Conservation (phyloP, 768 basidiomycete genomes). For the Hypsizygus marmoreus region DNA sequence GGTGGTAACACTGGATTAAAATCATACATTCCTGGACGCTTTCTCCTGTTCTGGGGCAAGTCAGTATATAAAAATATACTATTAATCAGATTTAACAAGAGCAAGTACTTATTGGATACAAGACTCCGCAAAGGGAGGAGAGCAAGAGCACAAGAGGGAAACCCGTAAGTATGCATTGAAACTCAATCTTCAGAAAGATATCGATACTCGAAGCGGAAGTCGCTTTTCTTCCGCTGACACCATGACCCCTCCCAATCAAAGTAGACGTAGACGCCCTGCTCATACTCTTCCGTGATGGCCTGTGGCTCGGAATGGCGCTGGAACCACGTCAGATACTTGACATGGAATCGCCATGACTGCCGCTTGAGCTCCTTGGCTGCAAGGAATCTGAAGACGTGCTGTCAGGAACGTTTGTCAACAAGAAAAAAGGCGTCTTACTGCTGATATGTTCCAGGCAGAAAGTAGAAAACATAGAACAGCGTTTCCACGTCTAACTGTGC, state of each 20-base stretch:
- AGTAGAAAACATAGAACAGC: conserved; percentile 98
- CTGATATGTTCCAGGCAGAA: conserved; percentile 95
- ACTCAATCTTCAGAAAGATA: conserved; percentile 87
- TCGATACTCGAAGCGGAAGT: conserved; percentile 96
- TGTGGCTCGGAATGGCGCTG: conserved; percentile 97
- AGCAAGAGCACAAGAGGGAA: conserved; percentile 5
- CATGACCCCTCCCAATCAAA: conserved; percentile 99
- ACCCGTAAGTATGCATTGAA: background rate
- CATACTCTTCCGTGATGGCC: conserved; percentile 98
- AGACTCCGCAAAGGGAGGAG: conserved; percentile 5
- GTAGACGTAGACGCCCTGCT: conserved; percentile 99
- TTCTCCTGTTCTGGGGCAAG: conserved; percentile 15
- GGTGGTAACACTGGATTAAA: conserved; percentile 80
- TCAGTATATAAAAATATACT: conserved; percentile 18
- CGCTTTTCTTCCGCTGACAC: conserved; percentile 97
- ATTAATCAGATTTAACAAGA: conserved; percentile 18
- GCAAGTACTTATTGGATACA: conserved; percentile 19
- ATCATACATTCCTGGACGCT: conserved; percentile 15
- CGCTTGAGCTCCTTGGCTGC: conserved; percentile 97
- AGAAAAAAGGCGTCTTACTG: conserved; percentile 60
- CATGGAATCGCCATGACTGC: conserved; percentile 99
- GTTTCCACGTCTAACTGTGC: conserved; percentile 95
- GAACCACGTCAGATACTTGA: conserved; percentile 99
- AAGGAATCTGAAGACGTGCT: conserved; percentile 62
- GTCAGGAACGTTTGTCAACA: conserved; percentile 8